Base-by-base conservation (phyloP, 441 rosid species). In the Breynia disticha region DNA sequence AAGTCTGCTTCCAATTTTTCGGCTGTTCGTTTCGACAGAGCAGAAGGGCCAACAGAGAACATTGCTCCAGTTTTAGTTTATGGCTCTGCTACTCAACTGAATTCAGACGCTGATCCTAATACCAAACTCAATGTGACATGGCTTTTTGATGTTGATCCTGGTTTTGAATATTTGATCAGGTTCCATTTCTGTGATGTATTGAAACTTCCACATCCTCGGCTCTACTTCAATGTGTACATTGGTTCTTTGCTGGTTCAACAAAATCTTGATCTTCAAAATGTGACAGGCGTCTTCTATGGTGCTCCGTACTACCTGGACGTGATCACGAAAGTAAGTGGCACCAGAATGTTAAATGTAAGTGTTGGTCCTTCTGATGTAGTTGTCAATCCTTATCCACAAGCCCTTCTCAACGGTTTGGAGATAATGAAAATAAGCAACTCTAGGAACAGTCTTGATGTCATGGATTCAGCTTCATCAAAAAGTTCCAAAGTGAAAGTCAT, bases 151-250 rank as follows among this genome's bases (percentile, higher is more conserved):
- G 80, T 85, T 41, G 84, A 82, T 38, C 81, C 89, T 41, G 80
- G 79, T 51, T 91, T 82, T 47, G 78, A 79, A 13, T 81, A 85
- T 66, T 72, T 87, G 32, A 72, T 85, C 2, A 71, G 98, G 67
- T 83, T 87, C 66, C 98, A 91, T 60, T 79, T 91, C 51, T 91
- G 95, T 53, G 77, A 87, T 57, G 67, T 91, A 2, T 43, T 76
- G 20, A 69, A 50, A 6, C 45, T 52, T 19, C 46, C 73, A 35
- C 0, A 12, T 17, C 22, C 32, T 7, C 61, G 28, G 52, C 38
- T 76, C 19, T 45, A 52, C 21, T 72, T 81, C 65, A 71, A 83
- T 47, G 74, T 84, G 35, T 90, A 70, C 44, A 55, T 83, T 61
- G 77, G 87, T 53, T 72, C 93, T 6, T 65, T 60, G 74, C 67